These are phyloP conservation scores for Chlamydomonas eustigma DNA, from an alignment of 139 green algal genomes.

Conservation along the genomic window DNA sequence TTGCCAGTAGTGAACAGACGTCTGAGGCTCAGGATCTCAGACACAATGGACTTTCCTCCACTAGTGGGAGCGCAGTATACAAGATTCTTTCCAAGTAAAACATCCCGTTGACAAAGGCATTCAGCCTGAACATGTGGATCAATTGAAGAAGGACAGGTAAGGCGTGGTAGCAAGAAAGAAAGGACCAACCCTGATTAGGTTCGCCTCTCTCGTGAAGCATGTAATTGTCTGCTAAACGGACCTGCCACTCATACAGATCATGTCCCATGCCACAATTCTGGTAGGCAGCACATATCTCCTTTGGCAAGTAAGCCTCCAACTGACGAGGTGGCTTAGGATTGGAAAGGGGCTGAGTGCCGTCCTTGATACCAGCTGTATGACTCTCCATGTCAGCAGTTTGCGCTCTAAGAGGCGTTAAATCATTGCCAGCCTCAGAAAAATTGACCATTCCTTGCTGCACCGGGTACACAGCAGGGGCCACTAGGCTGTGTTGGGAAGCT, in stretches of 20 bases:
- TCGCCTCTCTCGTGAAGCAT: neutral
- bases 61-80: constrained; percentile 82
- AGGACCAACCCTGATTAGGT: neutral
- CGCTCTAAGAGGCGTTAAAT: no score
- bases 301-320: constrained; percentile 49
- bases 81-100: constrained; percentile 70
- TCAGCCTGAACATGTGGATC: constrained; percentile 35
- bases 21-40: constrained; percentile 67
- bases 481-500: no score
- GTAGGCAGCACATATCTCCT: constrained; percentile 34
- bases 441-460: no score
- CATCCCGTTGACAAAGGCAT: constrained; percentile 49
- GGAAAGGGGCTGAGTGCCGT: neutral
- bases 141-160: neutral
- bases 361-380: no score
- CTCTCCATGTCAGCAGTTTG: no score
- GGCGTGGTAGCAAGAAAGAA: no score
- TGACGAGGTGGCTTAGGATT: constrained; percentile 12
- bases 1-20: constrained; percentile 43
- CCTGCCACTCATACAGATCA: constrained; percentile 77
- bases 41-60: constrained; percentile 54
- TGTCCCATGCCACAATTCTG: constrained; percentile 33
- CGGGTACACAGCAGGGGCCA: no score
- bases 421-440: no score
- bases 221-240: constrained; percentile 4